Conservation (phyloP, 2,329 filamentous ascomycete genomes). For the Trichophyton rubrum region DNA sequence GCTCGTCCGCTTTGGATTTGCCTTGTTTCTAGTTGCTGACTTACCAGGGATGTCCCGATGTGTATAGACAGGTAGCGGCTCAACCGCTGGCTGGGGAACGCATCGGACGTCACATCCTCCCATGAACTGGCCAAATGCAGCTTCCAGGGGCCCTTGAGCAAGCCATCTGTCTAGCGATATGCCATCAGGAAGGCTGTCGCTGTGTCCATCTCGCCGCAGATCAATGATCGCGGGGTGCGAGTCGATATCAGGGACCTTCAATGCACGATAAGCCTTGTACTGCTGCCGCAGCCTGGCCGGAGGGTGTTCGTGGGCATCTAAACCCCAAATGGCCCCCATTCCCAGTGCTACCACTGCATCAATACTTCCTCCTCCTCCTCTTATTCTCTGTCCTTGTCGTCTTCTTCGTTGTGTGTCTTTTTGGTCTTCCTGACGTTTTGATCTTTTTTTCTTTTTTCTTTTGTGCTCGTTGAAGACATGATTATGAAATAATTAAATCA, state of each 20-base stretch:
- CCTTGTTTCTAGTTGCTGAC: slow-evolving; percentile 6
- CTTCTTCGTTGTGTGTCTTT: background rate
- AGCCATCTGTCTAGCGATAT: slow-evolving; percentile 22
- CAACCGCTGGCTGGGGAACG: slow-evolving; percentile 17
- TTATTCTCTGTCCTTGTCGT: background rate
- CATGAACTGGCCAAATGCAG: slow-evolving; percentile 24
- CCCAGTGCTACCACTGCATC: background rate
- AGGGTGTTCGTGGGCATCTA: slow-evolving; percentile 69
- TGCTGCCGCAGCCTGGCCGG: slow-evolving; percentile 54
- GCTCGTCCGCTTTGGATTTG: background rate
- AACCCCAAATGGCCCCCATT: slow-evolving; percentile 14
- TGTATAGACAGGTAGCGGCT: slow-evolving; percentile 22
- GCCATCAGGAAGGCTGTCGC: slow-evolving; percentile 17
- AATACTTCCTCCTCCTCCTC: too few relatives aligned
- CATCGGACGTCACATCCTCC: slow-evolving; percentile 5
- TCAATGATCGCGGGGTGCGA: slow-evolving; percentile 48
- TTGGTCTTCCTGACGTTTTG: too few relatives aligned
- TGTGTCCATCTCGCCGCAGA: slow-evolving; percentile 29
- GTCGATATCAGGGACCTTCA: slow-evolving; percentile 41
- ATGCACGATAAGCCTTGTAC: slow-evolving; percentile 64
- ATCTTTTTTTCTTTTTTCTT: background rate
- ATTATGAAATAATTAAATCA: background rate
- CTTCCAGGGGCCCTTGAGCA: slow-evolving; percentile 19
- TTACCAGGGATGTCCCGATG: slow-evolving; percentile 28
- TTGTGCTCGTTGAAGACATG: background rate